Percentiles rank a stretch among this genome's conserved stretches.
phyloP scores from a whole-genome alignment of 1,284 basidiomycete species.

The Tylopilus orsonianus region DNA sequence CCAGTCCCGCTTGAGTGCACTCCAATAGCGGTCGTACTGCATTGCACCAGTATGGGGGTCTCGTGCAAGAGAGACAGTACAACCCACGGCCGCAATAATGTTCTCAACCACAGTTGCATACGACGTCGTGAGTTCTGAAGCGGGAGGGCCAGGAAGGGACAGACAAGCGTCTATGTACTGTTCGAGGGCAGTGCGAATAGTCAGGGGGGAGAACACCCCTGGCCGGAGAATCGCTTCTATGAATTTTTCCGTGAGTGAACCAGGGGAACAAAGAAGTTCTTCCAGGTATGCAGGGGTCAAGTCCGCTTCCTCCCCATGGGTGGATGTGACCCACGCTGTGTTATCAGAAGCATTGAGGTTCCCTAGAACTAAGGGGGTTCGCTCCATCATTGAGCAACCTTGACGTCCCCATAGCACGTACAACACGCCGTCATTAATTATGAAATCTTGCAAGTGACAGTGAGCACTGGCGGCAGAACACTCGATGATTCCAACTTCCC shows the following conservation, averaged over 20 bases:
- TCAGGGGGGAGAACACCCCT: constrained; percentile 81
- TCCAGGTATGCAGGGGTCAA: constrained; percentile 86
- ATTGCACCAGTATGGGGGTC: constrained; percentile 79
- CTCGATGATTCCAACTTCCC: constrained; percentile 54
- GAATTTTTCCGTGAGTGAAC: constrained; percentile 78
- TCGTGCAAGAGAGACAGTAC: constrained; percentile 70
- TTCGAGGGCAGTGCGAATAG: constrained; percentile 76
- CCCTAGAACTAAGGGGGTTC: constrained; percentile 45
- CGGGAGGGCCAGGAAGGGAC: constrained; percentile 57
- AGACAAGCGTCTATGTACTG: constrained; percentile 77
- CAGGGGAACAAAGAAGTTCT: constrained; percentile 69
- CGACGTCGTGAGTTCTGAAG: constrained; percentile 51
- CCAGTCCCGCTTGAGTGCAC: constrained; percentile 86
- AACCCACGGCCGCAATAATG: constrained; percentile 84
- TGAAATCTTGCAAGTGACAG: constrained; percentile 76
- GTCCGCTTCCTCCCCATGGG: constrained; percentile 65
- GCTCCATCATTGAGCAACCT: constrained; percentile 71
- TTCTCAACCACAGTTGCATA: constrained; percentile 74
- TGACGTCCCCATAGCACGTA: constrained; percentile 76
- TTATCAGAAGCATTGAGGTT: constrained; percentile 34
- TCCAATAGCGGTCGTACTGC: constrained; percentile 79
- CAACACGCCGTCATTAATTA: constrained; percentile 50
- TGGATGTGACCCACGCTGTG: constrained; percentile 52
- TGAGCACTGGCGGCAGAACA: constrained; percentile 59
- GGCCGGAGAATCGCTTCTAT: constrained; percentile 82